Percentiles rank a stretch among this genome's conserved stretches.
phyloP scores from a whole-genome alignment of 306 rosid genomes.

The Gillenia trifoliata region DNA sequence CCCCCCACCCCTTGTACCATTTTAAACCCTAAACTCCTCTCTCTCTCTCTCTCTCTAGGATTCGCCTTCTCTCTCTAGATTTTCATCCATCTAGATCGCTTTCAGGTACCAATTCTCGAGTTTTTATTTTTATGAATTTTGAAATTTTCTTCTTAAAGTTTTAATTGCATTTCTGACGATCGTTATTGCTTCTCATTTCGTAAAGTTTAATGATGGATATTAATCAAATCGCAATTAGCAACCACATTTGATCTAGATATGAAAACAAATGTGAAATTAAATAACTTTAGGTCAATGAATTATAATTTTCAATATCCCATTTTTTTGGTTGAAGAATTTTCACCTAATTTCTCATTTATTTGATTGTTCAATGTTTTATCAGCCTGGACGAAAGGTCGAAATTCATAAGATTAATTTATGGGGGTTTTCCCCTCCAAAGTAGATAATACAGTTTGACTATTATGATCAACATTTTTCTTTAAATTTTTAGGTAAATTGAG shows the following conservation, averaged over 20 bases:
- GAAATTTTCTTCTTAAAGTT: not conserved
- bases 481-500: not conserved
- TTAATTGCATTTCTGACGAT: not conserved
- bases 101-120: conserved; percentile 11
- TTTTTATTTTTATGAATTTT: not conserved
- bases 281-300: not conserved
- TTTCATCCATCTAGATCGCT: conserved; percentile 8
- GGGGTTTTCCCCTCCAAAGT: no score
- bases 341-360: not conserved
- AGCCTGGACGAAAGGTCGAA: not conserved
- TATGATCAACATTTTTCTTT: not conserved
- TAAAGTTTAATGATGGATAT: not conserved
- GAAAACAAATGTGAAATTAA: not conserved
- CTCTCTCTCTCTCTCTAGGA: not conserved
- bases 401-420: not conserved
- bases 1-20: not conserved
- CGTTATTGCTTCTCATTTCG: not conserved
- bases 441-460: not conserved
- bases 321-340: not conserved
- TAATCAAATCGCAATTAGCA: not conserved
- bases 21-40: conserved; percentile 7
- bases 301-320: not conserved
- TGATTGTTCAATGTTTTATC: not conserved
- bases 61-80: not conserved
- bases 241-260: not conserved